Percentiles rank a stretch among this genome's conserved stretches.
These are phyloP conservation scores for Blepharisma undulans DNA, from an alignment of 169 alveolate genomes.

Conservation along the genomic window DNA sequence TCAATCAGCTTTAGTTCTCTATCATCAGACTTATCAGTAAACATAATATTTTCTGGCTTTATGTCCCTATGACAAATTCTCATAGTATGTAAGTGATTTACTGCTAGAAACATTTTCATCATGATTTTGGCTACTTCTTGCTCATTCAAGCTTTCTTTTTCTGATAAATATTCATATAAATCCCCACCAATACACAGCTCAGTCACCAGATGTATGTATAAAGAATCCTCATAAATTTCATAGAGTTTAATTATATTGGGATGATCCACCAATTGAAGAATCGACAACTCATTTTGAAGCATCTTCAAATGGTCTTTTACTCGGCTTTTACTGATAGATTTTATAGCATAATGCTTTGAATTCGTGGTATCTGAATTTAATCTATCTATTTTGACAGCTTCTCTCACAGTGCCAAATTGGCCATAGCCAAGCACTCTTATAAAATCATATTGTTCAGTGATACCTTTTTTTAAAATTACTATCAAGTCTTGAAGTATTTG, in stretches of 20 bases:
- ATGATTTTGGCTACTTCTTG: not conserved
- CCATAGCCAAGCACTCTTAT: constrained; percentile 32
- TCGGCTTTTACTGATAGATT: constrained; percentile 48
- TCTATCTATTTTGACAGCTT: not conserved
- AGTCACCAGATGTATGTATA: constrained; percentile 10
- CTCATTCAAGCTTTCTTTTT: not conserved
- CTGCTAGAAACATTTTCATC: not conserved
- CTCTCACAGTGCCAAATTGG: constrained; percentile 28
- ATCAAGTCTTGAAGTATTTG: not conserved
- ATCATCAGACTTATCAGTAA: constrained; percentile 25
- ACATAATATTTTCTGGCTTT: constrained; percentile 7
- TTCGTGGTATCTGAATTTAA: not conserved
- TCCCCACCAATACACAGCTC: constrained; percentile 22
- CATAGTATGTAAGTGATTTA: not conserved
- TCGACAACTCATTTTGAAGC: constrained; percentile 62
- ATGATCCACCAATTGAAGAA: constrained; percentile 13
- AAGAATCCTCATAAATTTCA: constrained; percentile 32
- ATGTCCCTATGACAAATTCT: constrained; percentile 6
- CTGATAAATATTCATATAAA: not conserved
- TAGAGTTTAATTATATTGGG: constrained; percentile 25
- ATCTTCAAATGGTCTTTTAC: constrained; percentile 38
- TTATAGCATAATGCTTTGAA: constrained; percentile 52
- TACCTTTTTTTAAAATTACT: not conserved
- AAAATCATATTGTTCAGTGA: not conserved
- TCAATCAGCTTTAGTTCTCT: constrained; percentile 62